Evolutionary conservation across 352 stramenopile species (phyloP).

Genomic region (Globisporangium alternatum): DNA sequence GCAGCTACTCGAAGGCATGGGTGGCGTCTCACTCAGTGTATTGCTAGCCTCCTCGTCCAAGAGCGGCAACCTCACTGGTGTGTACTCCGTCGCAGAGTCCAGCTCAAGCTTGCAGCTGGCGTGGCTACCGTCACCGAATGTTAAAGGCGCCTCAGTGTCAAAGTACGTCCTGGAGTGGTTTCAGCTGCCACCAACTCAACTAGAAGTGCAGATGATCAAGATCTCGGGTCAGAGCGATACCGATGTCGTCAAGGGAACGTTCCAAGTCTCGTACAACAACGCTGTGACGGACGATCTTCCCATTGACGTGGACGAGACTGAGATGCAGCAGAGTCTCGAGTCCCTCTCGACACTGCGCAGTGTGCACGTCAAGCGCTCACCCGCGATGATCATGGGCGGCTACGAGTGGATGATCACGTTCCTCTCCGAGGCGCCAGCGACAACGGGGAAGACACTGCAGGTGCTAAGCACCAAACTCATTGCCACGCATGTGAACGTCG

Average conservation of each 20-base stretch:
- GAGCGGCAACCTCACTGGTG: background rate
- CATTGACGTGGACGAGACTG: slow-evolving; percentile 47
- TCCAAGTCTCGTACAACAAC: slow-evolving; percentile 62
- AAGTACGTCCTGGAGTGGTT: slow-evolving; percentile 83
- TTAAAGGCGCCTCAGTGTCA: slow-evolving; percentile 44
- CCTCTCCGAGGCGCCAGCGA: slow-evolving; percentile 44
- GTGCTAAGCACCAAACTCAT: slow-evolving; percentile 37
- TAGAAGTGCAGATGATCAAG: slow-evolving; percentile 72
- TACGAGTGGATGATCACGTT: slow-evolving; percentile 85
- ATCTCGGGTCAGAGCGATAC: slow-evolving; percentile 38
- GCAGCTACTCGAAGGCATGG: slow-evolving; percentile 39
- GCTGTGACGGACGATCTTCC: slow-evolving; percentile 50
- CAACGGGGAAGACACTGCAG: slow-evolving; percentile 36
- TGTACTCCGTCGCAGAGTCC: slow-evolving; percentile 36
- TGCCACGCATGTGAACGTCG: slow-evolving; percentile 23
- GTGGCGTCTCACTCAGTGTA: slow-evolving; percentile 55
- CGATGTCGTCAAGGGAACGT: slow-evolving; percentile 65
- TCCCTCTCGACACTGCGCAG: slow-evolving; percentile 51
- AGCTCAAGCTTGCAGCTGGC: slow-evolving; percentile 40
- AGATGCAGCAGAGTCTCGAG: slow-evolving; percentile 63
- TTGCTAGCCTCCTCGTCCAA: slow-evolving; percentile 28
- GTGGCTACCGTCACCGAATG: slow-evolving; percentile 43
- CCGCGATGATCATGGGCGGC: slow-evolving; percentile 28
- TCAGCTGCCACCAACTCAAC: slow-evolving; percentile 30
- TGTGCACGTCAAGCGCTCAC: slow-evolving; percentile 77